Base-by-base conservation (phyloP, 169 alveolate genomes). In the Eimeria falciformis region DNA sequence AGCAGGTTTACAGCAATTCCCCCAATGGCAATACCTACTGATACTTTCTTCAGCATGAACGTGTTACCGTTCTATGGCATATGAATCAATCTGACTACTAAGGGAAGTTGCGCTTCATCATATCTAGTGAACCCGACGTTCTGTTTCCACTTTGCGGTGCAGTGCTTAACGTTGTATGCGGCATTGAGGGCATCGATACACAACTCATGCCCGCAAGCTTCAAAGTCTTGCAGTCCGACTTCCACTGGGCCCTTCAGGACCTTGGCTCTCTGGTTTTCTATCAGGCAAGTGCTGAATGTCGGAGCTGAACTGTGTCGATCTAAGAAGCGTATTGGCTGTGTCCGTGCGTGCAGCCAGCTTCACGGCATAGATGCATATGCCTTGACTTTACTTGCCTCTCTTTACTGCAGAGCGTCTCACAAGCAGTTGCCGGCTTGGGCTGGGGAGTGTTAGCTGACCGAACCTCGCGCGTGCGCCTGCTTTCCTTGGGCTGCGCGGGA, bases 401-500 rank as follows among this genome's bases (percentile, higher is more conserved):
- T 14, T 79, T 29, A 9, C 27, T 33, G 14, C 97, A 97, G 95
- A 94, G 95, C 43, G 91, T 96, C 50, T 93, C 97, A 68, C 95
- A 96, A 88, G 97, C 98, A 45, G 78, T 94, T 23, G 94, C 96
- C 83, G 95, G 97, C 62, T 97, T 98, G 2, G 81, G 96, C 62
- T 97, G 99, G 99, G 99, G 99, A n/a, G 94, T 93, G 73, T 92
- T 97, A 53, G 97, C 97, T 9, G 99, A 97, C 91, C 92, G 95
- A 71, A 90, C 94, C 90, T 95, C 98, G 25, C 91, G 96, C 89
- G 95, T 95, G 58, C 94, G 96, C 94, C 95, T 97, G 73, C 91
- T 97, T 47, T 96, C 96, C 53, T 55, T 95, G 58, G 99, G 98
- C 21, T 95, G 97, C 71, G 95, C 94, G 11, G 88, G 94, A 27